Base-by-base conservation (phyloP, 495 filamentous ascomycete species). In the Neurospora sp. region DNA sequence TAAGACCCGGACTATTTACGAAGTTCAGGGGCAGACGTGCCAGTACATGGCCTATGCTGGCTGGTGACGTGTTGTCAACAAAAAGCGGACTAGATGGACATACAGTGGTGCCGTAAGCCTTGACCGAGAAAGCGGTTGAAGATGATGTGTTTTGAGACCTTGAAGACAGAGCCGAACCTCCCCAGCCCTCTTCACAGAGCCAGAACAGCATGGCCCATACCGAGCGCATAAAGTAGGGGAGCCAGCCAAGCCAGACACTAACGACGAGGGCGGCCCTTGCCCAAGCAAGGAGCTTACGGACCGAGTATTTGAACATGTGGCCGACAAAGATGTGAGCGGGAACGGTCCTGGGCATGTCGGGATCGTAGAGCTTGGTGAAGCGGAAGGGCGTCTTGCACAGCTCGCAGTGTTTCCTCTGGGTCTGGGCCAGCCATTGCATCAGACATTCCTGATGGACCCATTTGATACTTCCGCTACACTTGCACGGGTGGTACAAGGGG, bases 371-470 rank as follows among this genome's bases (percentile, higher is more conserved):
- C 78, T 99, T 98, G 31, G 96, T 99, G 82, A 99, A 99, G 44
- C 92, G 91, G 80, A 98, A 99, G 1, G 93, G 89, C 27, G 96
- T 99, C 81, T 98, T 98, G 89, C 96, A 99, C 17, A 99, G 89
- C 85, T 99, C 96, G 84, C 96, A 99, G 86, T 98, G 91, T 81
- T 98, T 98, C 88, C 98, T 98, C 80, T 98, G 94, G 1, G 94
- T 97, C 79, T 99, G 96, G 35, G 93, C 92, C 22, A 99, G 84
- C 96, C 96, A 99, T 83, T 98, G 94, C 88, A 98, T 96, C 79
- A 99, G 83, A 79, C 96, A 99, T 75, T 94, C 91, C 80, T 99
- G 96, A 82, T 99, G 96, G 69, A 99, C 96, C 77, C 92, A 94
- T 81, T 97, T 98, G 82, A 99, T 99, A 81, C 94, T 97, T 17